phyloP scores from a whole-genome alignment of 495 filamentous ascomycete species.

The Cladorrhinum samala region DNA sequence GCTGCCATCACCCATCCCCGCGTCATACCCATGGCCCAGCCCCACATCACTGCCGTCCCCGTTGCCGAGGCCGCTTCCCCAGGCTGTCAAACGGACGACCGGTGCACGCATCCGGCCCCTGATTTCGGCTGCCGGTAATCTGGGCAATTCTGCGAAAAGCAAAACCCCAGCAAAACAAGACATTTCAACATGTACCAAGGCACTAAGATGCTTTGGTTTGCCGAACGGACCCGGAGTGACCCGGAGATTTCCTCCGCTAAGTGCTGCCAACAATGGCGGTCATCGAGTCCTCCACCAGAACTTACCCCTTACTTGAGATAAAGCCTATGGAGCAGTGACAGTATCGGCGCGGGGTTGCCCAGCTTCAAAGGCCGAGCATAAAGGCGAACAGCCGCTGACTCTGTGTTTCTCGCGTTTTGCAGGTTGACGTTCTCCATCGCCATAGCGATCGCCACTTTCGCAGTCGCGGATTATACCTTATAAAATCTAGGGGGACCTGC shows the following conservation, averaged over 20 bases:
- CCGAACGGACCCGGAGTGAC: neutral
- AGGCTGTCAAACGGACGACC: neutral
- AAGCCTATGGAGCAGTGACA: too few relatives aligned
- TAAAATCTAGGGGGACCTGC: neutral
- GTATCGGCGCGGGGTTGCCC: too few relatives aligned
- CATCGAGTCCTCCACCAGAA: too few relatives aligned
- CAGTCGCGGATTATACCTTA: too few relatives aligned
- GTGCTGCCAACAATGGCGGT: neutral
- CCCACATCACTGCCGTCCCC: neutral
- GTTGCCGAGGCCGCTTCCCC: neutral
- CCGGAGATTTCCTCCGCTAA: neutral
- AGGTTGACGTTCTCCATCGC: neutral
- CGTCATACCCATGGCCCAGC: neutral
- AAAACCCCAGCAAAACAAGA: neutral
- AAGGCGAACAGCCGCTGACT: conserved; percentile 13
- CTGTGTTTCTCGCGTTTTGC: neutral
- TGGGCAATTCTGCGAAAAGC: neutral
- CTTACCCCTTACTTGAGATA: too few relatives aligned
- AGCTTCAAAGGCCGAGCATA: conserved; percentile 9
- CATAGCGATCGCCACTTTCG: too few relatives aligned
- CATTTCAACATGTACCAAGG: neutral
- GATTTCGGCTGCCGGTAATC: neutral
- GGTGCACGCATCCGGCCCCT: neutral
- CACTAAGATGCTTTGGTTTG: neutral
- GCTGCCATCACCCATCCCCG: neutral